Percentiles rank a stretch among this genome's conserved stretches.
These are phyloP conservation scores for Malassezia japonica DNA, from an alignment of 1,284 basidiomycete species.

Conservation along the genomic window DNA sequence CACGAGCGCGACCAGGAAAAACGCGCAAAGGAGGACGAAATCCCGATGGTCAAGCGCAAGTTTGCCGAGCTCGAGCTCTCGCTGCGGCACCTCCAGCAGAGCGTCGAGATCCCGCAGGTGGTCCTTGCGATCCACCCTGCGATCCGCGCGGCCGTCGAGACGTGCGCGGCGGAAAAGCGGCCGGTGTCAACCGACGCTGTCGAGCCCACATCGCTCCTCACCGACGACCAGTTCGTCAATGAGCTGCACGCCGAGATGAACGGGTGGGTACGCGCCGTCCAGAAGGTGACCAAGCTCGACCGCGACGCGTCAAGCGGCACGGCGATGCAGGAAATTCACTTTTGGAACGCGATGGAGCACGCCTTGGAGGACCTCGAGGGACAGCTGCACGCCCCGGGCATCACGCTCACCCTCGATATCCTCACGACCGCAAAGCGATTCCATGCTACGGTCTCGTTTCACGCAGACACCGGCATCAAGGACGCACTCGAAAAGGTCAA, in stretches of 20 bases:
- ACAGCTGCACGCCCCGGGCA: constrained; percentile 82
- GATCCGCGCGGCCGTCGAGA: constrained; percentile 68
- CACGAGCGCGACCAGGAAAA: constrained; percentile 47
- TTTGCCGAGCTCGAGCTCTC: constrained; percentile 97
- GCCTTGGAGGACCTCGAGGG: constrained; percentile 85
- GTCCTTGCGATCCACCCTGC: constrained; percentile 82
- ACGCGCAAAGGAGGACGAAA: constrained; percentile 49
- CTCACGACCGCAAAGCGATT: constrained; percentile 92
- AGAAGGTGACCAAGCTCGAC: constrained; percentile 80
- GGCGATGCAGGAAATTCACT: constrained; percentile 96
- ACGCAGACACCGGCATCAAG: constrained; percentile 91
- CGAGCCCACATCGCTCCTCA: constrained; percentile 60
- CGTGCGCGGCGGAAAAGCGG: constrained; percentile 52
- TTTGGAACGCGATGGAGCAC: constrained; percentile 88
- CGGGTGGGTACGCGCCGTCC: constrained; percentile 95
- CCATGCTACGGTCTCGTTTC: constrained; percentile 92
- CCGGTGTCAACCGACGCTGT: constrained; percentile 65
- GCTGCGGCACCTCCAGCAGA: constrained; percentile 89
- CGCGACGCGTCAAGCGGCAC: constrained; percentile 91
- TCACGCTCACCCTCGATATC: constrained; percentile 83
- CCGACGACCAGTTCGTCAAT: constrained; percentile 85
- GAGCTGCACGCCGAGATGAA: constrained; percentile 88
- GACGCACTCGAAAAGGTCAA: constrained; percentile 50
- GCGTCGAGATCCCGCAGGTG: constrained; percentile 96
- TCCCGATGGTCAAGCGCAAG: constrained; percentile 97